Percentiles rank a stretch among this genome's conserved stretches.
Conservation (phyloP, 768 basidiomycete genomes). For the Russula virescens region DNA sequence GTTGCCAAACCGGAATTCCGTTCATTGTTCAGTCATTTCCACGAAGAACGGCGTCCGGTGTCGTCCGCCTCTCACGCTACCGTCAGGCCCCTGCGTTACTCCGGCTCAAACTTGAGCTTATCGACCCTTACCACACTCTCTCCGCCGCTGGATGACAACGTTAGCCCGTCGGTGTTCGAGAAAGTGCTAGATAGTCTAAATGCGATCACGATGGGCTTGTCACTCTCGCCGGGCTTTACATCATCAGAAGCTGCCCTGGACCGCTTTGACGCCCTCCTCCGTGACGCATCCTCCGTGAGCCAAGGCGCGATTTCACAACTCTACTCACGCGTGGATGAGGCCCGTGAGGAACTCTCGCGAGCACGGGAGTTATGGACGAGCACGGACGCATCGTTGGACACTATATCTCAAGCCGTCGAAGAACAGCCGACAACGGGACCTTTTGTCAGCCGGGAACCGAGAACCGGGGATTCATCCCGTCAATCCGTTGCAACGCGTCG, state of each 20-base stretch:
- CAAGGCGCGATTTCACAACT: slow-evolving; percentile 45
- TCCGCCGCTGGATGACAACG: slow-evolving; percentile 35
- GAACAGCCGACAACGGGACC: slow-evolving; percentile 33
- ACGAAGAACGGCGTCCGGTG: slow-evolving; percentile 41
- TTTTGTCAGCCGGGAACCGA: not conserved
- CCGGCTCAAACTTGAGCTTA: slow-evolving; percentile 46
- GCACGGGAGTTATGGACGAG: slow-evolving; percentile 42
- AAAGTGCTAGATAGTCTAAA: slow-evolving; percentile 52
- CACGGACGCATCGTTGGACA: slow-evolving; percentile 41
- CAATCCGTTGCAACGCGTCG: slow-evolving; percentile 5
- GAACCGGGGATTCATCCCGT: slow-evolving; percentile 1
- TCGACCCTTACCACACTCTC: slow-evolving; percentile 25
- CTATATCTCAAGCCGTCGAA: slow-evolving; percentile 40
- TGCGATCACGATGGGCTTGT: slow-evolving; percentile 38
- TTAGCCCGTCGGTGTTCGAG: slow-evolving; percentile 34
- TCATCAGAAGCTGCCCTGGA: slow-evolving; percentile 37
- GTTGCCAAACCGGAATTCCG: slow-evolving; percentile 64
- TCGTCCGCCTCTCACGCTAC: slow-evolving; percentile 54
- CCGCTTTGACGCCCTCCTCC: slow-evolving; percentile 41
- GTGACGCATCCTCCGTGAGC: slow-evolving; percentile 44
- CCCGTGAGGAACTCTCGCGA: slow-evolving; percentile 42
- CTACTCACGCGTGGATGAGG: slow-evolving; percentile 49
- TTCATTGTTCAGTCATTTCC: slow-evolving; percentile 50
- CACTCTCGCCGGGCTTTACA: slow-evolving; percentile 28
- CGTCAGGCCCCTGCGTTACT: slow-evolving; percentile 39